phyloP scores from a whole-genome alignment of 805 yeast genomes.

The Yarrowia hollandica region DNA sequence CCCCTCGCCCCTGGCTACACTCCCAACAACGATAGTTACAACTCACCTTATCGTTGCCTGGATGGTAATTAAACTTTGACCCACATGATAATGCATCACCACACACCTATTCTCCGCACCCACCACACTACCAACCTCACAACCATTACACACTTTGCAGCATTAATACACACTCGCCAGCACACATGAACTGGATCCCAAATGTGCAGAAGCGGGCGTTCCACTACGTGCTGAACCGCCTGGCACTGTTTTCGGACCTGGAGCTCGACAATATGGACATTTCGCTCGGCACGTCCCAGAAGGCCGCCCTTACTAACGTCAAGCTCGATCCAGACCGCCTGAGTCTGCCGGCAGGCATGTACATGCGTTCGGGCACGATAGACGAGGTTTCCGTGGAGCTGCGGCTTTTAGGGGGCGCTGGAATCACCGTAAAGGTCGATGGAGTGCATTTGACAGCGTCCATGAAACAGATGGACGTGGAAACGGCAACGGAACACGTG shows the following conservation, averaged over 20 bases:
- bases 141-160: no score
- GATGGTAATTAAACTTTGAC: slow-evolving; percentile 15
- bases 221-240: slow-evolving; percentile 75
- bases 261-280: slow-evolving; percentile 82
- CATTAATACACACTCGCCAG: neutral
- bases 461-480: slow-evolving; percentile 38
- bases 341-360: slow-evolving; percentile 58
- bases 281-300: slow-evolving; percentile 58
- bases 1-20: neutral
- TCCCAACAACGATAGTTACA: slow-evolving; percentile 10
- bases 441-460: slow-evolving; percentile 50
- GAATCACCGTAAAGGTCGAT: slow-evolving; percentile 57
- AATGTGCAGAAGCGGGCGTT: slow-evolving; percentile 80
- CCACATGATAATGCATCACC: slow-evolving; percentile 12
- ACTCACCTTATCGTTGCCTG: slow-evolving; percentile 20
- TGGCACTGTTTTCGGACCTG: slow-evolving; percentile 76
- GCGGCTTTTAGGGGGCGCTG: slow-evolving; percentile 70
- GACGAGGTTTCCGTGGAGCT: slow-evolving; percentile 57
- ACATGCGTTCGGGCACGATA: slow-evolving; percentile 56
- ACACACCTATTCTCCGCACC: neutral
- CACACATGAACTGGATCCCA: slow-evolving; percentile 61
- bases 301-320: slow-evolving; percentile 52
- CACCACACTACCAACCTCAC: no score
- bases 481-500: slow-evolving; percentile 38
- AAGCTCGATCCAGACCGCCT: slow-evolving; percentile 71